Evolutionary conservation across 2,329 filamentous ascomycete genomes (phyloP).

Genomic region (Colletotrichum somersetense): DNA sequence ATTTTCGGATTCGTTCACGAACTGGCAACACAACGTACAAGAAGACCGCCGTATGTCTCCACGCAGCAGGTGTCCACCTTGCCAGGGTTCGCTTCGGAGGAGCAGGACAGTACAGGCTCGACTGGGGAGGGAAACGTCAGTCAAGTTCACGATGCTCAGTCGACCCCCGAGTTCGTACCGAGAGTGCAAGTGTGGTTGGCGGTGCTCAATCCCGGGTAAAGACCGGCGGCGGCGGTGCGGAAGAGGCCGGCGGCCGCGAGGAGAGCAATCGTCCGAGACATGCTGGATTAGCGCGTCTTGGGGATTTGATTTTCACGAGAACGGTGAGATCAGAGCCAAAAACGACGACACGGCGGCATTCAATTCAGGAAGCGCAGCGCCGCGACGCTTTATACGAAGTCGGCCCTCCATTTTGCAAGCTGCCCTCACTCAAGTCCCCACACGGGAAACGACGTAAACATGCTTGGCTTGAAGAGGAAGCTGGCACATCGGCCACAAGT

Average conservation of each 20-base stretch:
- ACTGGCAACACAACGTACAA: slow-evolving; percentile 51
- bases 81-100: slow-evolving; percentile 55
- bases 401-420: slow-evolving; percentile 25
- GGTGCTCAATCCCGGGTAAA: slow-evolving; percentile 60
- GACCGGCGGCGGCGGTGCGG: slow-evolving; percentile 51
- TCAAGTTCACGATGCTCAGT: background rate
- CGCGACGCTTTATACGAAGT: slow-evolving; percentile 19
- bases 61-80: slow-evolving; percentile 72
- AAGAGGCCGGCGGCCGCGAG: slow-evolving; percentile 46
- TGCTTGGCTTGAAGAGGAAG: slow-evolving; percentile 43
- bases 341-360: background rate
- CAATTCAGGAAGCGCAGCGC: background rate
- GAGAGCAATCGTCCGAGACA: slow-evolving; percentile 46
- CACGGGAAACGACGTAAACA: slow-evolving; percentile 36
- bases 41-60: slow-evolving; percentile 73
- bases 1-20: background rate
- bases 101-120: slow-evolving; percentile 61
- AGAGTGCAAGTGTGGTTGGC: slow-evolving; percentile 70
- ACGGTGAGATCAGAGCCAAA: slow-evolving; percentile 8
- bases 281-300: slow-evolving; percentile 34
- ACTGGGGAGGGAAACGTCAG: slow-evolving; percentile 42
- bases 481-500: slow-evolving; percentile 33
- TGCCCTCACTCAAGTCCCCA: slow-evolving; percentile 26
- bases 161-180: slow-evolving; percentile 48
- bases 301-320: background rate